Evolutionary conservation across 73 alveolate species (phyloP).

Genomic region (Strombidium stylifer): DNA sequence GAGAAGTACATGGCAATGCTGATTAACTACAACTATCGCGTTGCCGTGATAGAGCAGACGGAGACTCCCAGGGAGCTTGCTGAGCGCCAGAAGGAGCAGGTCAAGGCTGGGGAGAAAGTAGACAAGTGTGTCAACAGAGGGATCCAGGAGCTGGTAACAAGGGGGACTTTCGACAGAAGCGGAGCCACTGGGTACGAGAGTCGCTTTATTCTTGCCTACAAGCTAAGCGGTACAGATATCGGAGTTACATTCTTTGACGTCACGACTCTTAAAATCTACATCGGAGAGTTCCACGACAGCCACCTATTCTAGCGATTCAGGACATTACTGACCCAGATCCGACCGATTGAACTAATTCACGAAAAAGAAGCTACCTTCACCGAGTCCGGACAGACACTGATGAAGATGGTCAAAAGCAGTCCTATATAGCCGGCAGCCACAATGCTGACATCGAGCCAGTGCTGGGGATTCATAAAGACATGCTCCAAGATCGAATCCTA

Average conservation of each 20-base stretch:
- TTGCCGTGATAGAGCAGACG: conserved; percentile 91
- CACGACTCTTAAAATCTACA: conserved; percentile 63
- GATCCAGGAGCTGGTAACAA: conserved; percentile 83
- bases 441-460: not conserved
- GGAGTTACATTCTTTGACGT: conserved; percentile 82
- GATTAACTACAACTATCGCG: conserved; percentile 80
- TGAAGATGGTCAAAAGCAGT: not conserved
- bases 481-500: not conserved
- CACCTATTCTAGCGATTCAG: conserved; percentile 51
- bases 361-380: conserved; percentile 34
- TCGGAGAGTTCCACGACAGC: conserved; percentile 64
- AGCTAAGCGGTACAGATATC: conserved; percentile 21
- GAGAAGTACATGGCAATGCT: conserved; percentile 75
- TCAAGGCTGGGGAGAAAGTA: not conserved
- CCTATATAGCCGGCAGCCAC: not conserved
- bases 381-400: too few relatives aligned
- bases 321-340: conserved; percentile 70
- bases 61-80: conserved; percentile 85
- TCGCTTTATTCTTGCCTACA: conserved; percentile 31
- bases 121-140: conserved; percentile 69
- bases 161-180: conserved; percentile 80
- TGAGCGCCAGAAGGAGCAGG: conserved; percentile 52
- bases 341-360: conserved; percentile 82
- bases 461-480: not conserved
- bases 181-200: conserved; percentile 30